Base-by-base conservation (phyloP, 139 green algal genomes). In the Yamagishiella unicocca region DNA sequence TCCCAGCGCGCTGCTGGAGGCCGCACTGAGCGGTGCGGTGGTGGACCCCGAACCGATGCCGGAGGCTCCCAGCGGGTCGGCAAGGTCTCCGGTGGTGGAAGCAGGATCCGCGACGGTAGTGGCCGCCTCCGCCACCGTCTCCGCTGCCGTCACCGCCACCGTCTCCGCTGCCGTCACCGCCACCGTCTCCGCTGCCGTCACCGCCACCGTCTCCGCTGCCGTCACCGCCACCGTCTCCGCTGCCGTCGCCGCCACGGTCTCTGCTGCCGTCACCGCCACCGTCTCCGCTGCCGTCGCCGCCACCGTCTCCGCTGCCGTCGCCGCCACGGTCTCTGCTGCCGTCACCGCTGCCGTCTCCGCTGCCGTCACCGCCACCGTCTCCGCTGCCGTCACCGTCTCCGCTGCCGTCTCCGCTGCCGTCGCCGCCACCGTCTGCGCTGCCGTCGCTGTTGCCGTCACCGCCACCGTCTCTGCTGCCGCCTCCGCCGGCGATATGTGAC, bases 1-100 rank as follows among this genome's bases (percentile, higher is more conserved):
- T 1, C 53, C 75, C 53, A 83, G 50, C 24, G 24, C 75, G 53
- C 53, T 71, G 53, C 75, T 83, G 31, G 75, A 83, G 14, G 33
- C 53, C 5, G 22, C 31, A 22, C 35, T 83, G 5, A 24, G 77
- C 40, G 33, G 55, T 21, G 7, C 19, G 2, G 77, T 25, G 17
- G 50, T 17, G 50, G 50, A 58, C 50, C 50, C 50, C 50, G 50
- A 58, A 25, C 50, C 50, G 50, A 31, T 14, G 58, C 24, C 24
- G 58, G 58, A 58, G 50, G 50, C 67, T 25, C 70, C 70, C 1
- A 77, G 40, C 7, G 70, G 40, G 40, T 77, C 70, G 7, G 4
- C 70, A 9, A 77, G 70, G 2, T 24, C 70, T 24, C 38, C 38
- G 0, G 70, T 27, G 0, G 70, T 77, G 38, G 53, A 72, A 4